These are phyloP conservation scores for Oryza rufipogon DNA, from an alignment of 176 grass and related monocot genomes.

Conservation along the genomic window DNA sequence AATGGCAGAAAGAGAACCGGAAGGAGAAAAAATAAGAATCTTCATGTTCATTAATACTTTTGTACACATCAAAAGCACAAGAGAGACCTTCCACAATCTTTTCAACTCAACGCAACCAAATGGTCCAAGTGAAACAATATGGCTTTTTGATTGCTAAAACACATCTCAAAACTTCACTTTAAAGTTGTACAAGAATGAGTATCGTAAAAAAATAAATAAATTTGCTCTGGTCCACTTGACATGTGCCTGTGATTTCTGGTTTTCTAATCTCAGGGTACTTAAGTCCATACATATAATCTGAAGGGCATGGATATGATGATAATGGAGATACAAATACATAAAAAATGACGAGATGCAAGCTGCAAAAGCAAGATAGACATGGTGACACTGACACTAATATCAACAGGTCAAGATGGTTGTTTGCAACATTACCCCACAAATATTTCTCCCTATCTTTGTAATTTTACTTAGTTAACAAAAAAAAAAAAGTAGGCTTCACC, in stretches of 20 bases:
- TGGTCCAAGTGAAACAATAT: not conserved
- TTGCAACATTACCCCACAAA: not conserved
- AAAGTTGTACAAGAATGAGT: not conserved
- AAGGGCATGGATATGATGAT: not conserved
- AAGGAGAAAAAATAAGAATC: conserved; percentile 16
- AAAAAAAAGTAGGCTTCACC: not conserved
- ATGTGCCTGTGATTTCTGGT: not conserved
- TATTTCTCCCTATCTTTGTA: not conserved
- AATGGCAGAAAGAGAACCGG: conserved; percentile 6
- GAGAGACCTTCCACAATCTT: not conserved
- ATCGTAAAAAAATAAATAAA: not conserved
- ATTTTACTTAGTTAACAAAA: not conserved
- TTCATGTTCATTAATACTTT: not conserved
- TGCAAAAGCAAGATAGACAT: not conserved
- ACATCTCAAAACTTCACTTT: conserved; percentile 15
- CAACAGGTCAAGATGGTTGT: conserved; percentile 11
- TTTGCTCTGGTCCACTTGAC: not conserved
- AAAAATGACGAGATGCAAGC: not conserved
- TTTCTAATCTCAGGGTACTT: not conserved
- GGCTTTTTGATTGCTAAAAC: not conserved
- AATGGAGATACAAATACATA: conserved; percentile 11
- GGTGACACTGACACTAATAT: not conserved
- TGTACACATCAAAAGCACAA: not conserved
- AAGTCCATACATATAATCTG: not conserved
- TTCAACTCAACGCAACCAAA: not conserved